Evolutionary conservation across 73 alveolate genomes (phyloP).

Genomic region (Paramecium pentaurelia): DNA sequence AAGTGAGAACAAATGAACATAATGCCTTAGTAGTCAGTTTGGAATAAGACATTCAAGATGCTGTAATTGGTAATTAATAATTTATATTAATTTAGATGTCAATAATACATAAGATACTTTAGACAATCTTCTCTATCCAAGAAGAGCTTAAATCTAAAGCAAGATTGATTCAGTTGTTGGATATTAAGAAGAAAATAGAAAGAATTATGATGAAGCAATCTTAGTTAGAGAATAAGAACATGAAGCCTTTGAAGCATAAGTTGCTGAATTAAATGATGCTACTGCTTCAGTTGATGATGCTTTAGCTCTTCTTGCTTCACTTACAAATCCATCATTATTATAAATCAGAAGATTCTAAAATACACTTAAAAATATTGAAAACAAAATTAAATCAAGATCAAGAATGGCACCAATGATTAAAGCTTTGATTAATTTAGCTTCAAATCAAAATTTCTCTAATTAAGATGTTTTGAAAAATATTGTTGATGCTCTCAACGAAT

Average conservation of each 20-base stretch:
- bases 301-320: background rate
- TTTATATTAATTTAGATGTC: background rate
- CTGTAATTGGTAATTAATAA: background rate
- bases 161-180: background rate
- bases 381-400: constrained; percentile 31
- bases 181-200: constrained; percentile 30
- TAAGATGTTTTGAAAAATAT: background rate
- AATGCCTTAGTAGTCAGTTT: background rate
- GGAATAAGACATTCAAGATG: constrained; percentile 38
- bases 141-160: background rate
- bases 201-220: constrained; percentile 38
- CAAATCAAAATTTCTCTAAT: constrained; percentile 4
- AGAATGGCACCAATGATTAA: constrained; percentile 40
- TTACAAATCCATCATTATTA: constrained; percentile 16
- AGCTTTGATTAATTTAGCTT: background rate
- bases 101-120: constrained; percentile 8
- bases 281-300: constrained; percentile 45
- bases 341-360: constrained; percentile 31
- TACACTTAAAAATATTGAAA: background rate
- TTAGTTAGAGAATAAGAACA: constrained; percentile 43
- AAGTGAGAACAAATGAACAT: constrained; percentile 36
- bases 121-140: background rate
- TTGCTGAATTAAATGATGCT: constrained; percentile 39
- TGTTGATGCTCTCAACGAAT: constrained; percentile 41
- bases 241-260: constrained; percentile 14